Conservation (phyloP, 129 eudicot species). For the carrot (Daucus carota) region DH1_v3.0 NC_030387.2:40804001-40804500, state of each 20-base stretch:
- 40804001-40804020: neutral
- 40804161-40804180: neutral
- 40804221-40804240: neutral
- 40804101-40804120: neutral
- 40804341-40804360: conserved; percentile 4
- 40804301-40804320: conserved; percentile 5
- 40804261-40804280: conserved; percentile 13
- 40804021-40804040: conserved; percentile 4
- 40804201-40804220: conserved; percentile 5
- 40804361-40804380: conserved; percentile 13
- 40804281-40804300: conserved; percentile 9
- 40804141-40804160: neutral
- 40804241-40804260: neutral
- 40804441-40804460: neutral
- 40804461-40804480: neutral
- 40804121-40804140: neutral
- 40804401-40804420: conserved; percentile 23
- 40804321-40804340: conserved; percentile 6
- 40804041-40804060: neutral
- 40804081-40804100: neutral
- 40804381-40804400: conserved; percentile 13
- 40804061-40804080: neutral
- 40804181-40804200: neutral
- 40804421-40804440: neutral
- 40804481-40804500: neutral